These are phyloP conservation scores for Plenodomus biglobosus DNA, from an alignment of 2,329 filamentous ascomycete genomes.

Conservation along the genomic window DNA sequence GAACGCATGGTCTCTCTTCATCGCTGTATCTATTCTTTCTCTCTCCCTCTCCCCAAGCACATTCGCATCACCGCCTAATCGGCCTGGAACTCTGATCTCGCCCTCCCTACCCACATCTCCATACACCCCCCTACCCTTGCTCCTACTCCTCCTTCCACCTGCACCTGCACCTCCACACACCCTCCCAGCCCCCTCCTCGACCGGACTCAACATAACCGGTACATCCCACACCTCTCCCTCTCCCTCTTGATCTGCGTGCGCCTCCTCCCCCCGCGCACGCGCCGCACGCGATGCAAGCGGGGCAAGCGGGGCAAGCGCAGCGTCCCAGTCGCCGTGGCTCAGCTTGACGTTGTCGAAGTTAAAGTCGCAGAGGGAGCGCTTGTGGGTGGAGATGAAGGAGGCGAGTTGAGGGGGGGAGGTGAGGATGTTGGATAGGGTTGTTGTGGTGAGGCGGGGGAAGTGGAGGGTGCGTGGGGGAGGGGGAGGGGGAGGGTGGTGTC, in stretches of 20 bases:
- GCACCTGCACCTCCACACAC: constrained; percentile 28
- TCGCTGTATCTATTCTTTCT: no score
- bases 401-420: constrained; percentile 73
- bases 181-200: constrained; percentile 38
- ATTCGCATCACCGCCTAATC: no score
- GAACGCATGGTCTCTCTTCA: constrained; percentile 26
- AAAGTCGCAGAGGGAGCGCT: constrained; percentile 70
- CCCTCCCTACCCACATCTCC: no score
- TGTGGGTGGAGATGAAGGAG: constrained; percentile 67
- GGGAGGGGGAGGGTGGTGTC: constrained; percentile 35
- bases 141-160: no score
- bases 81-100: no score
- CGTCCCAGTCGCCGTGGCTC: constrained; percentile 74
- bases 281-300: constrained; percentile 43
- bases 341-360: constrained; percentile 77
- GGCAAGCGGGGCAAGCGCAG: constrained; percentile 75
- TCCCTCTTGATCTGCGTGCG: no score
- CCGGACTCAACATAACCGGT: constrained; percentile 41
- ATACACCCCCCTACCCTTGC: no score
- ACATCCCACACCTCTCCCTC: constrained; percentile 47
- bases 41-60: no score
- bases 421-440: constrained; percentile 71
- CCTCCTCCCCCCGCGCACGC: constrained; percentile 45
- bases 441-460: constrained; percentile 68
- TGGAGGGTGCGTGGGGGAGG: constrained; percentile 50